Evolutionary conservation across 305 asterid species (phyloP).

Genomic region (Rubia peregrina): DNA sequence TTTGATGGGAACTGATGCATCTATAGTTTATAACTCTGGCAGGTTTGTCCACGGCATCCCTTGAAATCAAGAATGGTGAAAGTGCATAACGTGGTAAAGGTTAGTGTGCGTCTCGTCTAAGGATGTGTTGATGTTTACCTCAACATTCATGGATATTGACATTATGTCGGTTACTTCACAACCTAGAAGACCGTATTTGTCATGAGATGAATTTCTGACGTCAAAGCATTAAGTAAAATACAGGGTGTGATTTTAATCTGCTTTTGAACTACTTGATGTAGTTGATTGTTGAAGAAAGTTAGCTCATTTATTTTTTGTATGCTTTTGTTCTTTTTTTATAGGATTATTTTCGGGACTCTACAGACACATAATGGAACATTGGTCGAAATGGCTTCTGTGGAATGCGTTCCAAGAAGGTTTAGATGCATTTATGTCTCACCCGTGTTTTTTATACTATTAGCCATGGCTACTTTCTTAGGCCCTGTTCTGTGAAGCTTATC

Average conservation of each 20-base stretch:
- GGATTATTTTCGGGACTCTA: conserved; percentile 87
- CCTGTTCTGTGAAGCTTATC: too few relatives aligned
- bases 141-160: background rate
- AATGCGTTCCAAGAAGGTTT: conserved; percentile 95
- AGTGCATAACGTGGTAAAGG: conserved; percentile 56
- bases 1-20: background rate
- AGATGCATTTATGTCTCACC: conserved; percentile 4
- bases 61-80: conserved; percentile 55
- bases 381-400: conserved; percentile 94
- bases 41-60: conserved; percentile 88
- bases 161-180: background rate
- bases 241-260: background rate
- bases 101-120: conserved; percentile 24
- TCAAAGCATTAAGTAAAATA: too few relatives aligned
- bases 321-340: conserved; percentile 16
- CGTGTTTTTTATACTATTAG: background rate
- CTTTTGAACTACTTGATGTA: background rate
- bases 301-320: conserved; percentile 9
- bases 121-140: conserved; percentile 6
- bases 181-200: background rate
- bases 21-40: conserved; percentile 24
- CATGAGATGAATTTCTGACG: background rate
- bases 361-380: conserved; percentile 75
- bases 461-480: background rate
- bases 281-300: background rate